Percentiles rank a stretch among this genome's conserved stretches.
phyloP scores from a whole-genome alignment of 208 protist species.

The Tritrichomonas musculus region DNA sequence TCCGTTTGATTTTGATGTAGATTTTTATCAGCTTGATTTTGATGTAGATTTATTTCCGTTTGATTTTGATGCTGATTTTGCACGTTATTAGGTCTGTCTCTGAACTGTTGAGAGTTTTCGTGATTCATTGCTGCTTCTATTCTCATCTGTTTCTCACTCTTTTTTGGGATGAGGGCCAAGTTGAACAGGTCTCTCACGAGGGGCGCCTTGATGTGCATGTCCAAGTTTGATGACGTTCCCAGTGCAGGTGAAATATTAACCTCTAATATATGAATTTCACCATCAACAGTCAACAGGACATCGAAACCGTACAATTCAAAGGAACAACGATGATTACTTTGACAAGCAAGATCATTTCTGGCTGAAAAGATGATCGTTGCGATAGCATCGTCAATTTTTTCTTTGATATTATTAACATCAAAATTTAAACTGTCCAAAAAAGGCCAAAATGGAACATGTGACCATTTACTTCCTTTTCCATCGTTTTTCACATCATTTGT shows the following conservation, averaged over 20 bases:
- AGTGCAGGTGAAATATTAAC: conserved; percentile 68
- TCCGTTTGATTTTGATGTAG: too few species aligned
- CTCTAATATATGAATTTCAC: conserved; percentile 83
- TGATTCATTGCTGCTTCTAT: background rate
- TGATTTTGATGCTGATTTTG: too few species aligned
- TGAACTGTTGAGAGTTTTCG: too few species aligned
- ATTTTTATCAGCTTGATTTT: too few species aligned
- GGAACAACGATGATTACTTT: conserved; percentile 50
- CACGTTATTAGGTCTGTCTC: too few species aligned
- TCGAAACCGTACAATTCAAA: conserved; percentile 90
- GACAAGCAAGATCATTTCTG: background rate
- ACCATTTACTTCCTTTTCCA: conserved; percentile 48
- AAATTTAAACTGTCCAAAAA: background rate
- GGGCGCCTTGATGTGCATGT: background rate
- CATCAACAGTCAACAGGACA: conserved; percentile 74
- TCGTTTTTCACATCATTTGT: background rate
- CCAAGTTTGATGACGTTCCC: background rate
- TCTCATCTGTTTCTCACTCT: background rate
- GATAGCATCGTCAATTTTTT: conserved; percentile 28
- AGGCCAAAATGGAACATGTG: background rate
- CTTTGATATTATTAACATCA: conserved; percentile 23
- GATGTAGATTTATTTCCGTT: too few species aligned
- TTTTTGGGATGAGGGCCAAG: background rate
- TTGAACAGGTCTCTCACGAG: background rate
- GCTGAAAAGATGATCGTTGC: conserved; percentile 38